Base-by-base conservation (phyloP, 1,284 basidiomycete genomes). In the Trametes sp. region DNA sequence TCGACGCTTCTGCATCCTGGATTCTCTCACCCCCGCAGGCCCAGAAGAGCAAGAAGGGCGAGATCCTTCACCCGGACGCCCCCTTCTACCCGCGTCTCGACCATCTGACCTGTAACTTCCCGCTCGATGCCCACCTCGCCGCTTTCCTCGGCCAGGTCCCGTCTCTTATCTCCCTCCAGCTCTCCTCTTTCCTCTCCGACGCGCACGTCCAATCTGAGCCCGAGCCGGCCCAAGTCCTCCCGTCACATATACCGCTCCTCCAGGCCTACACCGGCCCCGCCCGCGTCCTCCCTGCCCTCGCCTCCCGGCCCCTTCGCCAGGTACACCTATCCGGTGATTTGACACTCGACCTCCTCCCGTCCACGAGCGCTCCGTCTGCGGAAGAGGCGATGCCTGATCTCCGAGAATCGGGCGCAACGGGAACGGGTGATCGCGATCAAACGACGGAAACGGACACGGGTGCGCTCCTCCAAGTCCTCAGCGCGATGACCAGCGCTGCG, bases 251-350 rank as follows among this genome's bases (percentile, higher is more conserved):
- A 31, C 86, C 87, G 21, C 64, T 69, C 60, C 78, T 92, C 61
- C 75, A 77, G 56, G 82, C 85, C 31, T 88, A 90, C 73, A 81
- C 82, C 57, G 90, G 89, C 35, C 84, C 88, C 23, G 77, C 82
- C 44, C 76, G 81, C 51, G 80, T 81, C 36, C 87, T 89, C 23
- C 75, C 79, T 59, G 76, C 90, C 66, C 80, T 88, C 2, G 87
- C 87, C 54, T 84, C 86, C 19, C 84, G 89, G 23, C 89, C 90
- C 10, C 79, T 92, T 49, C 77, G 83, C 64, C 81, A 80, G 70
- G 80, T 92, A 46, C 83, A 87, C 70, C 80, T 92, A 60, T 83
- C 81, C 28, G 82, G 84, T 41, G 82, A 85, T 74, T 75, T 90
- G 63, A 77, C 82, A 21, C 82, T 84, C 64, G 81, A 81, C 38